Evolutionary conservation across 176 grass and related monocot genomes (phyloP), one percentile per base, ranked within the genome.

Genomic region (Secale cereale): DNA sequence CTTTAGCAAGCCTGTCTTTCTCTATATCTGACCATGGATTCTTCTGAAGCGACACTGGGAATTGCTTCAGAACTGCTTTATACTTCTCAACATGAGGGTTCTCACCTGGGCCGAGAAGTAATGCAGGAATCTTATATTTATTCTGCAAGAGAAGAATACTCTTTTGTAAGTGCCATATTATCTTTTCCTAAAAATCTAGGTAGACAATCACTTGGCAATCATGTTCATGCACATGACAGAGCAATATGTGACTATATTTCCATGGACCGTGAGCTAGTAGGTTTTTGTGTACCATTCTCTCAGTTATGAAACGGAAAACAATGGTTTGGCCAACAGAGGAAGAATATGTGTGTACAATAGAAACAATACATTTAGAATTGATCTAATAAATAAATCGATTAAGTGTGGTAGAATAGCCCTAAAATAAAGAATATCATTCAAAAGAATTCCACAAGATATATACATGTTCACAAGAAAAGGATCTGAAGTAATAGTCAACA

Each of bases 1-100:
- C 96, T 88, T 91, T 94, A 62, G 64, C 77, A 79, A 98, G 93
- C 82, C 89, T 92, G 5, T 98, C 88, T 77, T 87, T 98, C 65
- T 98, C 96, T 4, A 26, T 70, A 78, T 88, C 91, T 65, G 89
- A 92, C 96, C 96, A 98, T 79, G 70, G 65, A 30, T 92, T 85
- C 82, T 91, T 98, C 31, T 77, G 85, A 63, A 94, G 81, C 17
- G 85, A 92, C 57, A 95, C 23, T 0, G 96, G 93, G 74, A 94
- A 94, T 87, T 90, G 90, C 88, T 90, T 83, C 77, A 92, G 74
- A 45, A 88, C 89, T 78, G 81, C 85, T 90, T 81, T 94, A 77
- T 93, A 98, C 40, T 89, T 88, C 4, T 86, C 87, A 87, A 88
- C 88, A 63, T 93, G 85, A 59, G 62, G 86, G 36, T 98, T 94